Conservation (phyloP, 352 stramenopile genomes). For the Pythium rhizo-oryzae region DNA sequence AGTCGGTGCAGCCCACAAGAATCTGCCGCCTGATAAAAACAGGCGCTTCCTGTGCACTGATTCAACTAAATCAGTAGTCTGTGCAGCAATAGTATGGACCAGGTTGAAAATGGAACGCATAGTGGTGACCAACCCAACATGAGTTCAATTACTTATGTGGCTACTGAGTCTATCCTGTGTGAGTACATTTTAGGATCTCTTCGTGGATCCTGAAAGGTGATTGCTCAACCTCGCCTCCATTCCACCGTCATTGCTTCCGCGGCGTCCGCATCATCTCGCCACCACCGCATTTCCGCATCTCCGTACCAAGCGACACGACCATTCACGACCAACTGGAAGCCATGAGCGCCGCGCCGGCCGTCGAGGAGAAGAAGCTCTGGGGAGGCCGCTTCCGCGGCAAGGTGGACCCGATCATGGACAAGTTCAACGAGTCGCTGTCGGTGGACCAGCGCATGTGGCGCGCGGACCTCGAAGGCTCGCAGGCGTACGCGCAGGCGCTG, state of each 20-base stretch:
- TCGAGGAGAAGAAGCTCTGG: constrained; percentile 83
- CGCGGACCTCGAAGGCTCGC: constrained; percentile 95
- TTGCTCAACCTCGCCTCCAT: constrained; percentile 14
- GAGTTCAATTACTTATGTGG: constrained; percentile 13
- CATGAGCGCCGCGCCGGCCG: constrained; percentile 29
- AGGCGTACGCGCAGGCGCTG: constrained; percentile 95
- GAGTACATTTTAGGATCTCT: constrained; percentile 16
- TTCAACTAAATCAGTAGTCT: constrained; percentile 2
- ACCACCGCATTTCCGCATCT: background rate
- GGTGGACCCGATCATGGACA: constrained; percentile 97
- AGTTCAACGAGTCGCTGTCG: constrained; percentile 98
- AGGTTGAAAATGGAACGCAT: background rate
- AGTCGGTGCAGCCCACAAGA: constrained; percentile 6
- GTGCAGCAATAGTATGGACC: constrained; percentile 2
- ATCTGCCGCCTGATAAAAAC: background rate
- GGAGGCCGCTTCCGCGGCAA: constrained; percentile 95
- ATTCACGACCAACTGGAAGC: constrained; percentile 31
- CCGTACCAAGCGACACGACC: background rate
- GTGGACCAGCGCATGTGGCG: constrained; percentile 98
- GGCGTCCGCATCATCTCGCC: background rate
- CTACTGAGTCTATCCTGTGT: background rate
- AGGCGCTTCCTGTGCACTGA: background rate
- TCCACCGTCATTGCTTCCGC: background rate
- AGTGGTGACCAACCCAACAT: too few relatives aligned
- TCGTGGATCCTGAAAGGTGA: constrained; percentile 21